Base-by-base conservation (phyloP, 2,329 filamentous ascomycete species). In the Talaromyces sp. region DNA sequence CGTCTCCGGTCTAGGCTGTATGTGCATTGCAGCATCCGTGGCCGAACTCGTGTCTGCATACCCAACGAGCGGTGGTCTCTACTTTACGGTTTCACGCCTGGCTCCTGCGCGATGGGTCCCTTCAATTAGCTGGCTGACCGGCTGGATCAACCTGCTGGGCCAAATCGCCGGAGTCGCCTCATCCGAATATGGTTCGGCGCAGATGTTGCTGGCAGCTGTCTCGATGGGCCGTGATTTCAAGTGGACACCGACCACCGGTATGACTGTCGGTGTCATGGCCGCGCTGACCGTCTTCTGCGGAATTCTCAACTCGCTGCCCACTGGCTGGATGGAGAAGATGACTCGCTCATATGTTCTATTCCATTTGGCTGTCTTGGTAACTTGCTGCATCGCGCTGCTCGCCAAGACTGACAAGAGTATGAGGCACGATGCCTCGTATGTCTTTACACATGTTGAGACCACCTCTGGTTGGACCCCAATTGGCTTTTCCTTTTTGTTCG, bases 31-130 rank as follows among this genome's bases (percentile, higher is more conserved):
- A 56, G 72, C 67, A 63, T 85, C 82, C 9, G 82, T 85, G 36
- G 81, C 83, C 50, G 83, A 86, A 72, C 74, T 86, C 30, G 81
- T 84, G 33, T 84, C 82, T 44, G 82, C 83, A 3, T 86, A 86
- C 69, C 83, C 84, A 12, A 86, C 83, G 1, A 83, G 79, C 50
- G 83, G 82, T 67, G 80, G 82, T 42, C 65, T 82, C 61, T 85
- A 85, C 70, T 85, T 84, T 67, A 84, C 82, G 31, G 79, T 85
- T 66, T 85, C 83, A 34, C 81, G 82, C 65, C 77, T 85, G 36
- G 81, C 78, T 0, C 82, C 83, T 4, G 67, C 71, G 28, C 67
- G 74, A n/a, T 79, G 76, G 71, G 79, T 84, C 14, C 77, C 83
- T 4, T 72, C 78, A 1, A 75, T 84, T 54, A 79, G 78, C 63